phyloP scores from a whole-genome alignment of 805 yeast genomes.

The Nakazawaea peltata region DNA sequence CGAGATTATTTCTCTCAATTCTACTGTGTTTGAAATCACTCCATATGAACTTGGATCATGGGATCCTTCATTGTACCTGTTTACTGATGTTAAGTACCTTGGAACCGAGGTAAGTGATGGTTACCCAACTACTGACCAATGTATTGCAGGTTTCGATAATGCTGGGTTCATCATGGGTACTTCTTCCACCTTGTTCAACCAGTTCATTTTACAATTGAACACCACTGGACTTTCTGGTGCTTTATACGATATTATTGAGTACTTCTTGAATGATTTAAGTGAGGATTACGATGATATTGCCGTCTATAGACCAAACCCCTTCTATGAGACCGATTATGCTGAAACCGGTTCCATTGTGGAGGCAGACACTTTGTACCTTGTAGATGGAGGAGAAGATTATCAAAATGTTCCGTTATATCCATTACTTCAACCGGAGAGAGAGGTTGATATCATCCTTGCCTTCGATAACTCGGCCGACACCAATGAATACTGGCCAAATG shows the following conservation, averaged over 20 bases:
- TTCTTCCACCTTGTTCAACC: conserved; percentile 74
- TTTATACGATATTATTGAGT: conserved; percentile 34
- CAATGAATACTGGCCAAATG: conserved; percentile 55
- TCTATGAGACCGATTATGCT: conserved; percentile 33
- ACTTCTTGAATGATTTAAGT: conserved; percentile 38
- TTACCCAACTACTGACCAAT: conserved; percentile 33
- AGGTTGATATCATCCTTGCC: conserved; percentile 58
- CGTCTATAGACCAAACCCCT: conserved; percentile 67
- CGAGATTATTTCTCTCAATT: conserved; percentile 46
- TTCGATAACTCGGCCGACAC: conserved; percentile 65
- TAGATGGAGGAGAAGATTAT: conserved; percentile 75
- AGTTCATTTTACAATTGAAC: conserved; percentile 50
- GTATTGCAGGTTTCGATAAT: conserved; percentile 70
- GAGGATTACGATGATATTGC: conserved; percentile 59
- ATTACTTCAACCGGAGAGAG: conserved; percentile 51
- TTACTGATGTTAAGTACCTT: conserved; percentile 58
- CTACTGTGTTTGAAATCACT: conserved; percentile 57
- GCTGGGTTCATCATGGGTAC: conserved; percentile 80
- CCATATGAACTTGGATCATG: conserved; percentile 82
- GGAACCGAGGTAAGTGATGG: conserved; percentile 66
- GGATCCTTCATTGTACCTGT: conserved; percentile 68
- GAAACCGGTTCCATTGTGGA: conserved; percentile 27
- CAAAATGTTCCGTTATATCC: conserved; percentile 69
- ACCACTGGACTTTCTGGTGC: conserved; percentile 41
- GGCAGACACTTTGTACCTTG: conserved; percentile 42